Evolutionary conservation across 257 asterid species (phyloP), one percentile per base, ranked within the genome.

Genomic region (Solanum etuberosum): DNA sequence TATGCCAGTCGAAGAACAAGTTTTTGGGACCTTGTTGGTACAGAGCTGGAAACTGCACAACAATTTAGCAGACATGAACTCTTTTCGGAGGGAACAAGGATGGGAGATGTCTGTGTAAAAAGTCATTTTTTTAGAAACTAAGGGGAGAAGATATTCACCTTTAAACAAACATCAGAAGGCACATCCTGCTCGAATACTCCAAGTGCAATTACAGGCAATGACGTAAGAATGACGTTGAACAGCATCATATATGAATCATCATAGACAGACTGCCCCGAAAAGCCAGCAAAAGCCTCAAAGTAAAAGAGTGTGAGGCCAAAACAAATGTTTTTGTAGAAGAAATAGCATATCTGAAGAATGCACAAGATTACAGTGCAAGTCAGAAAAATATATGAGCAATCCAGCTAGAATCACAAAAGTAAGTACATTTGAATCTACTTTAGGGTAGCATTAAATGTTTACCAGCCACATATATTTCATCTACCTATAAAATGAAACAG

Each of bases 151-250:
- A 57, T 57, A 21, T 21, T 37, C 83, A 97, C 99, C 99, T 97
- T 98, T 91, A 97, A 87, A 92, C 99, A 97, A 70, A 97, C 94
- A 87, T 97, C 99, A 35, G 99, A 97, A 89, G 96, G 94, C 12
- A 97, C 99, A 16, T 97, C 99, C 86, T 97, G 99, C 87, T 97
- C 99, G 54, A 97, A 96, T 40, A 95, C 99, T 81, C 99, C 99
- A 21, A 96, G 99, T 7, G 99, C 92, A 93, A 97, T 95, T 88
- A 96, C 99, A 2, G 99, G 99, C 90, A 97, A 90, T 23, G 99
- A 97, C 86, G 99, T 97, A 89, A 97, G 98, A 65, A 92, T 94
- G 20, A 97, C 99, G 21, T 97, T 97, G 95, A 97, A 97, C 78
- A 95, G 94, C 77, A 97, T 89, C 99, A 97, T 93, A 89, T 95